Evolutionary conservation across 208 protist species (phyloP).

Genomic region (Angomonas desouzai): DNA sequence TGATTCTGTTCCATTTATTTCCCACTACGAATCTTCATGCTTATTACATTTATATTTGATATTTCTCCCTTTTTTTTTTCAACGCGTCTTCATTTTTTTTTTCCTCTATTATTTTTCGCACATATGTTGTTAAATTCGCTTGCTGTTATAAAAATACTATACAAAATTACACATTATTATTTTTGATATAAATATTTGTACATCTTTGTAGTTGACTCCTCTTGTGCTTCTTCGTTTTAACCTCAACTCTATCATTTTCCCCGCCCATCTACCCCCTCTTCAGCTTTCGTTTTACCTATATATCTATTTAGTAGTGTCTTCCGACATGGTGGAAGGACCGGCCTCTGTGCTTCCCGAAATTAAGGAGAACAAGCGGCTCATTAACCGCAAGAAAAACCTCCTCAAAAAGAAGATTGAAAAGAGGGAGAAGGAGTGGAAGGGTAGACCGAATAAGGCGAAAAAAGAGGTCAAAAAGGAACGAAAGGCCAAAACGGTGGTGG

Average conservation of each 20-base stretch:
- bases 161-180: background rate
- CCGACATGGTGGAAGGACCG: background rate
- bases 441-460: constrained; percentile 12
- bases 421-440: constrained; percentile 7
- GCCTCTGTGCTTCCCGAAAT: constrained; percentile 27
- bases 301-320: no score
- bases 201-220: background rate
- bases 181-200: constrained; percentile 8
- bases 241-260: no score
- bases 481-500: constrained; percentile 35
- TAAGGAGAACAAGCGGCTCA: constrained; percentile 58
- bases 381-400: constrained; percentile 43
- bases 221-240: background rate
- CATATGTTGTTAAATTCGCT: background rate
- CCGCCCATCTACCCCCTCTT: no score
- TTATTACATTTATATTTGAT: no score
- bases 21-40: no score
- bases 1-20: no score
- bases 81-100: no score
- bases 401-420: constrained; percentile 27
- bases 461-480: constrained; percentile 19
- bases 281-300: no score
- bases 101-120: background rate
- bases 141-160: background rate
- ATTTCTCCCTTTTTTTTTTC: no score